Evolutionary conservation across 192 early-diverging fungal species (phyloP), one percentile per base, ranked within the genome.

Genomic region (Gryganskiella cystojenkinii): DNA sequence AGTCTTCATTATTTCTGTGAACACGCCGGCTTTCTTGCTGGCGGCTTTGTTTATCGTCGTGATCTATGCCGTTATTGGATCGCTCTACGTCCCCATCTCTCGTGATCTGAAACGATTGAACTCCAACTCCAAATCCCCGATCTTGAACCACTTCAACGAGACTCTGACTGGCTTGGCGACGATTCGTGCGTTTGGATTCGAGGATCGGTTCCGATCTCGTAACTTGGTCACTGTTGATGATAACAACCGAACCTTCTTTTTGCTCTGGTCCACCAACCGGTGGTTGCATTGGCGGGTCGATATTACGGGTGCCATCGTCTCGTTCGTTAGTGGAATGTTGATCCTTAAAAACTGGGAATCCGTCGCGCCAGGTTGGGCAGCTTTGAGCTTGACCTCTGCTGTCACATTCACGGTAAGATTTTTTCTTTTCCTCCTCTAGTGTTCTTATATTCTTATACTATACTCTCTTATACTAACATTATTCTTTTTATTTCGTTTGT

Each of bases 31-130:
- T 13, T 97, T 96, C 67, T 80, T 95, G 61, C 33, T 92, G 11
- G 85, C 92, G 6, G 89, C 89, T 2, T 58, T 82, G 19, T 70
- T 90, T 61, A 85, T 92, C 22, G 67, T 86, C 4, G 56, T 60
- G 9, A 22, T 90, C 20, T 96, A 91, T 67, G 80, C 84, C 11
- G 57, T 83, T 43, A 82, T 96, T 56, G 91, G 90, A n/a, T 40
- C 76, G 0, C 88, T 89, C 69, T 98, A 96, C 62, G 81, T 97
- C 44, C 85, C 83, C 5, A 85, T 92, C 10, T 93, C 94, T 4
- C 87, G 97, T 51, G 95, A 98, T 71, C 79, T 98, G 54, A 96
- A 99, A 86, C 90, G 97, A 19, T 75, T 96, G 14, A 93, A 96
- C 81, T 90, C 92, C 2, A 85, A 90, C 30, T 86, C 92, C 7